phyloP scores from a whole-genome alignment of 768 basidiomycete species.

The Russula vinacea region DNA sequence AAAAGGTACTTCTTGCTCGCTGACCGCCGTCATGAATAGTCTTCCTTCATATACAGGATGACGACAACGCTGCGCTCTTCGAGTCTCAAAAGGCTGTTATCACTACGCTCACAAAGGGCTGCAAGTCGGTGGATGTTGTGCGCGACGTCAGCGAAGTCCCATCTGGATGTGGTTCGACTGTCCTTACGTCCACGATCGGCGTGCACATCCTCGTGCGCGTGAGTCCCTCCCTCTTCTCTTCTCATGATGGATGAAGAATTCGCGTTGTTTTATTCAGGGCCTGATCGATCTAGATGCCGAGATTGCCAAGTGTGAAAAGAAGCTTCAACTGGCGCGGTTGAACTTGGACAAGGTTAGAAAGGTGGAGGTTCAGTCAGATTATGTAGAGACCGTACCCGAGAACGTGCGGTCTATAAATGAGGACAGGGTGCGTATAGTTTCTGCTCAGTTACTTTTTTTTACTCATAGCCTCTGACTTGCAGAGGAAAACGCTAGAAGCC shows the following conservation, averaged over 20 bases:
- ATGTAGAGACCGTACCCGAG: slow-evolving; percentile 74
- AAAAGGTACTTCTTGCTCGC: neutral
- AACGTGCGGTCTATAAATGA: slow-evolving; percentile 70
- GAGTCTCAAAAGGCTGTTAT: slow-evolving; percentile 73
- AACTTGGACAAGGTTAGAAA: slow-evolving; percentile 77
- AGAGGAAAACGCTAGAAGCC: slow-evolving; percentile 75
- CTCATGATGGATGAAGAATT: neutral
- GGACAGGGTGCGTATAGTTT: slow-evolving; percentile 63
- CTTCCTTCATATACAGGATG: slow-evolving; percentile 67
- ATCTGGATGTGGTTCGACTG: slow-evolving; percentile 80
- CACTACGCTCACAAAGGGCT: slow-evolving; percentile 80
- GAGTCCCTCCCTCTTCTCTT: slow-evolving; percentile 32
- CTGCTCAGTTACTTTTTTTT: neutral
- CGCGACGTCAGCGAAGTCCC: slow-evolving; percentile 67
- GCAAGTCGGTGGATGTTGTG: slow-evolving; percentile 71
- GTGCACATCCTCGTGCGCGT: slow-evolving; percentile 86
- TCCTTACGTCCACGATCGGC: slow-evolving; percentile 70
- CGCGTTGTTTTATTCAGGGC: slow-evolving; percentile 56
- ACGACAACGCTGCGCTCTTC: slow-evolving; percentile 63
- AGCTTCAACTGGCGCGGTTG: slow-evolving; percentile 65
- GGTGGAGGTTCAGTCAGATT: slow-evolving; percentile 67
- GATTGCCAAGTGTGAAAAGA: slow-evolving; percentile 88
- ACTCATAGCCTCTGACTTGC: neutral
- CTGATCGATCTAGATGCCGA: slow-evolving; percentile 87
- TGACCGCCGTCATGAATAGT: slow-evolving; percentile 44